Evolutionary conservation across 2,329 filamentous ascomycete species (phyloP).

Genomic region (Sporothrix brunneoviolacea): DNA sequence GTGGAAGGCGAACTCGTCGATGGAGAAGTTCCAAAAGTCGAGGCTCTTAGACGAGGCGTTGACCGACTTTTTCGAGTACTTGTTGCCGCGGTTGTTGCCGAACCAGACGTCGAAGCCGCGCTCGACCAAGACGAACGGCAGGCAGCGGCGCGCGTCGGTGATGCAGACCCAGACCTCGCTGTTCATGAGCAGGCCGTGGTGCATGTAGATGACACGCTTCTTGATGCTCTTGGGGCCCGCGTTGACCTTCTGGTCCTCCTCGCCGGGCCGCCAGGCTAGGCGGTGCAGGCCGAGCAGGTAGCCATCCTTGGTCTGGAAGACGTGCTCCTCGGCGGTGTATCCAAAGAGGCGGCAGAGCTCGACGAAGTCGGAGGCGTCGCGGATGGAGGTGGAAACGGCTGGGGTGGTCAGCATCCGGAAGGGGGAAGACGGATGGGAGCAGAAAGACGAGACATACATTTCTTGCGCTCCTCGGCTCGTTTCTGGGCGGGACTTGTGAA

Average conservation of each 20-base stretch:
- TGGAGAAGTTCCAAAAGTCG: conserved; percentile 95
- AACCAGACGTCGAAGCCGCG: conserved; percentile 95
- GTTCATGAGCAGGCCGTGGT: conserved; percentile 97
- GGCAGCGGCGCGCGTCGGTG: conserved; percentile 75
- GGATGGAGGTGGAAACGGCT: conserved; percentile 69
- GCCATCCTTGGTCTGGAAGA: conserved; percentile 89
- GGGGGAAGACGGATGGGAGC: conserved; percentile 45
- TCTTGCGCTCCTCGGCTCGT: conserved; percentile 60
- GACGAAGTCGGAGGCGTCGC: conserved; percentile 83
- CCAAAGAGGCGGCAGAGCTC: conserved; percentile 89
- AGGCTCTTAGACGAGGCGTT: conserved; percentile 65
- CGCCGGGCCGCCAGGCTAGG: conserved; percentile 73
- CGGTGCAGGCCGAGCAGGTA: conserved; percentile 88
- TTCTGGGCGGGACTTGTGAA: conserved; percentile 65
- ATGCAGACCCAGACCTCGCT: conserved; percentile 96
- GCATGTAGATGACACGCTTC: conserved; percentile 88
- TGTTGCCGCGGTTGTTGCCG: conserved; percentile 97
- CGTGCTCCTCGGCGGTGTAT: conserved; percentile 92
- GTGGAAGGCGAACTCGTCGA: conserved; percentile 96
- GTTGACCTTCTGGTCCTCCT: conserved; percentile 75
- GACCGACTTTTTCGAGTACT: conserved; percentile 94
- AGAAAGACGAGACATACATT: conserved; percentile 42
- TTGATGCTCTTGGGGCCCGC: conserved; percentile 56
- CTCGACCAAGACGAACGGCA: conserved; percentile 86
- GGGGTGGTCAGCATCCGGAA: conserved; percentile 32